Base-by-base conservation (phyloP, 257 asterid genomes). In the Galeopsis tetrahit region DNA sequence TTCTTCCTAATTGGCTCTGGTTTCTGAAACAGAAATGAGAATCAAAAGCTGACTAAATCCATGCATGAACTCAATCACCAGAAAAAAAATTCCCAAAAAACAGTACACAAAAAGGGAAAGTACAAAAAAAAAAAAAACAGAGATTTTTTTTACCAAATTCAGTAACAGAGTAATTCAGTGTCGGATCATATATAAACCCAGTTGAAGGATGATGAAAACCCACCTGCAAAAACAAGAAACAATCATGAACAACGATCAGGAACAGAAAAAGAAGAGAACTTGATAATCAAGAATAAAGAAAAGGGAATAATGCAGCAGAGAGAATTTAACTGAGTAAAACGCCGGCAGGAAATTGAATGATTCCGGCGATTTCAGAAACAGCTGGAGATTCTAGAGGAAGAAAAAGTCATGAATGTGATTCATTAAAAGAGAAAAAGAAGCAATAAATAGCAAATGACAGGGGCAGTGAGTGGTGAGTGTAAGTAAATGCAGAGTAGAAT, bases 71-170 rank as follows among this genome's bases (percentile, higher is more conserved):
- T 64, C 60, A 8, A 71, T 48, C 43, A 39, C 42, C 43, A 44
- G 17, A 28, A 68, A 59, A 10, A 10, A 32, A 21, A n/a, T 69
- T 59, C 64, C 73, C 21, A 46, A 67, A 70, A 72, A 59, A 4
- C 15, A 64, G 40, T 21, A 33, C 59, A n/a, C 4, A 36, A 59
- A 52, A 46, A 39, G 36, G 69, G 57, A 7, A 5, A 70, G 17
- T 6, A 3, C 21, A n/a, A 11, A 46, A 10, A 40, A 60, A 14
- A 40, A 6, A 71, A 71, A 68, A 62, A 36, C 40, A 48, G 33
- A 66, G 15, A 48, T 0, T 6, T 5, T 3, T 10, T 4, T 79
- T 79, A 79, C 81, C 88, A 64, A 82, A 82, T 72, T 44, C 68
- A 76, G 86, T 61, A 81, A 49, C 56, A 81, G 55, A 55, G 63